phyloP scores from a whole-genome alignment of 345 rosid species.

The Excoecaria cochinchinensis region DNA sequence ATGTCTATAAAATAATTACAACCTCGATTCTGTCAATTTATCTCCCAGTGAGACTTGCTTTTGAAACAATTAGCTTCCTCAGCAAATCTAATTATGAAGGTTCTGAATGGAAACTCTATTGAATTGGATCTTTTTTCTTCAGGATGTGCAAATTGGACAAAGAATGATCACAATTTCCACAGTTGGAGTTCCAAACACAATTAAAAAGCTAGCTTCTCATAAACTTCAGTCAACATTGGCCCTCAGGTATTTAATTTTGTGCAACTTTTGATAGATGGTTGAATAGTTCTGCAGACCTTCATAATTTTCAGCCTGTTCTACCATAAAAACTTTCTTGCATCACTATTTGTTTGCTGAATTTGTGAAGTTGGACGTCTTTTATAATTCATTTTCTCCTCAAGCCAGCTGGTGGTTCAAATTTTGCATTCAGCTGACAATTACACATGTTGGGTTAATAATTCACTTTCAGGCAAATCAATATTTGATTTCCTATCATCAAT shows the following conservation, averaged over 20 bases:
- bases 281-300: neutral
- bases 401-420: neutral
- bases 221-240: conserved; percentile 98
- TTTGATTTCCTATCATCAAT: neutral
- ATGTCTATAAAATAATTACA: neutral
- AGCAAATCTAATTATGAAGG: conserved; percentile 7
- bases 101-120: conserved; percentile 12
- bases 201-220: conserved; percentile 80
- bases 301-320: neutral
- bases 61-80: conserved; percentile 6
- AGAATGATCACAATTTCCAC: conserved; percentile 96
- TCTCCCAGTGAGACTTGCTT: neutral
- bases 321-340: neutral
- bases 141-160: conserved; percentile 97
- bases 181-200: conserved; percentile 97
- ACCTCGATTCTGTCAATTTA: neutral
- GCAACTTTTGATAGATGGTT: neutral
- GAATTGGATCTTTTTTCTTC: conserved; percentile 12
- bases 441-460: neutral
- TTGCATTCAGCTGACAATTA: neutral
- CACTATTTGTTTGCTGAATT: neutral
- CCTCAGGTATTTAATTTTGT: conserved; percentile 49
- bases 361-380: neutral
- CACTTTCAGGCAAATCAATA: neutral
- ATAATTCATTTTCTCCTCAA: neutral